Evolutionary conservation across 768 basidiomycete species (phyloP).

Genomic region (Rhizopogon sp.): DNA sequence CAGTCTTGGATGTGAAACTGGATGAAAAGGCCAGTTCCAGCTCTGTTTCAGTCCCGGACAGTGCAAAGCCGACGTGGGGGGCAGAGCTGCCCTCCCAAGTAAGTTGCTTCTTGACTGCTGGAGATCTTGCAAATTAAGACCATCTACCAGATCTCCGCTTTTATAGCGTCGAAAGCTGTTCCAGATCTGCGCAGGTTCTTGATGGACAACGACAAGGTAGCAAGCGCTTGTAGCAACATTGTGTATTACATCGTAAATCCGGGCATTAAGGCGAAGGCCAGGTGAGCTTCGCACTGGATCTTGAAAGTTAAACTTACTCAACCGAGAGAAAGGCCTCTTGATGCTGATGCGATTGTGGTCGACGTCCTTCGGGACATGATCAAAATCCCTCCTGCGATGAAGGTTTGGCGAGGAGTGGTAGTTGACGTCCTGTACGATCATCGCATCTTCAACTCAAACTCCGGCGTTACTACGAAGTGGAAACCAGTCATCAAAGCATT

Average conservation of each 20-base stretch:
- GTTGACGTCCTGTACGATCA: slow-evolving; percentile 80
- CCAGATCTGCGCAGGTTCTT: slow-evolving; percentile 77
- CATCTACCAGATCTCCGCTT: slow-evolving; percentile 57
- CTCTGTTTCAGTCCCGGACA: slow-evolving; percentile 33
- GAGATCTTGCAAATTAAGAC: slow-evolving; percentile 4
- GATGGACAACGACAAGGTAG: slow-evolving; percentile 79
- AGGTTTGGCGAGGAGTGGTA: slow-evolving; percentile 81
- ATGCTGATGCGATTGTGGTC: slow-evolving; percentile 64
- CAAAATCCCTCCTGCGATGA: slow-evolving; percentile 67
- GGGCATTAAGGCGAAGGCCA: slow-evolving; percentile 70
- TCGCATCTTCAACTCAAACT: slow-evolving; percentile 76
- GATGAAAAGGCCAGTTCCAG: slow-evolving; percentile 59
- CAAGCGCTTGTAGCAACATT: slow-evolving; percentile 76
- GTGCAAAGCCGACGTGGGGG: slow-evolving; percentile 19
- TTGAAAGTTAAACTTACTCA: neutral
- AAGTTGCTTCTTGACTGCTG: neutral
- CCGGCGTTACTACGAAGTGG: slow-evolving; percentile 61
- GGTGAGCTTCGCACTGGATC: slow-evolving; percentile 36
- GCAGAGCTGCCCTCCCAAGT: slow-evolving; percentile 26
- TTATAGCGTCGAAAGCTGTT: slow-evolving; percentile 62
- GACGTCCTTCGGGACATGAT: slow-evolving; percentile 76
- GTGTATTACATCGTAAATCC: slow-evolving; percentile 81
- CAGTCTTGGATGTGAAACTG: slow-evolving; percentile 36
- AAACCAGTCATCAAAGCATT: slow-evolving; percentile 70
- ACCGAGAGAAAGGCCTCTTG: slow-evolving; percentile 57